phyloP scores from a whole-genome alignment of 2,329 filamentous ascomycete species.

The Penicillium digitatum region DNA sequence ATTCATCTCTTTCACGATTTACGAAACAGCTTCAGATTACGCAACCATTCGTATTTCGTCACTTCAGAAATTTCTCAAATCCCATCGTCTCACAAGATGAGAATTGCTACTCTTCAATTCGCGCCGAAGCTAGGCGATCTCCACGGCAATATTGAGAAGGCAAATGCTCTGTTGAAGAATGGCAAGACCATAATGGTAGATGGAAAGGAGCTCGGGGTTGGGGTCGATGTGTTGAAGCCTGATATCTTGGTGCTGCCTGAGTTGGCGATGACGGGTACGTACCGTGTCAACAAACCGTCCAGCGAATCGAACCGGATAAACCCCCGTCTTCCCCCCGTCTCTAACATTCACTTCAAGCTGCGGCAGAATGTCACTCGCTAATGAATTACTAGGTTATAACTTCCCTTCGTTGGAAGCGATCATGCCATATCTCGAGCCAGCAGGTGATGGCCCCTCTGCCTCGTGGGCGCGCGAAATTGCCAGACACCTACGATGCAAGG shows the following conservation, averaged over 20 bases:
- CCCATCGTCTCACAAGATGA: slow-evolving; percentile 34
- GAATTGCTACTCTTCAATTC: slow-evolving; percentile 48
- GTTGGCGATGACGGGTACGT: slow-evolving; percentile 57
- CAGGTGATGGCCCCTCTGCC: slow-evolving; percentile 52
- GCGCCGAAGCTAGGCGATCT: slow-evolving; percentile 43
- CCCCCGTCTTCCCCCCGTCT: neutral
- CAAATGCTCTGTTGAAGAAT: slow-evolving; percentile 41
- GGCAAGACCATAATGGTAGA: slow-evolving; percentile 22
- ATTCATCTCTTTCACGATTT: neutral
- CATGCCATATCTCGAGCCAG: slow-evolving; percentile 57
- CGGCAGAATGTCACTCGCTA: neutral
- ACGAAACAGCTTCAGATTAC: neutral
- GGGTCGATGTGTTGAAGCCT: slow-evolving; percentile 33
- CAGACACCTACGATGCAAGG: slow-evolving; percentile 52
- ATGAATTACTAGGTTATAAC: slow-evolving; percentile 53
- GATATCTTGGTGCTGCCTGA: slow-evolving; percentile 61
- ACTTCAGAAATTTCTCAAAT: slow-evolving; percentile 8
- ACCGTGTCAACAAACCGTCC: neutral
- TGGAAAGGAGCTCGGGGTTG: slow-evolving; percentile 13
- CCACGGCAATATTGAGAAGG: slow-evolving; percentile 44
- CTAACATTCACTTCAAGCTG: neutral
- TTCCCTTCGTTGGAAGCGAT: slow-evolving; percentile 57
- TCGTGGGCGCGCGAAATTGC: slow-evolving; percentile 57
- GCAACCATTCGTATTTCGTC: neutral
- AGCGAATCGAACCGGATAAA: neutral